Percentiles rank a stretch among this genome's conserved stretches.
These are phyloP conservation scores for Colletotrichum zoysiae DNA, from an alignment of 2,329 filamentous ascomycete genomes.

Conservation along the genomic window DNA sequence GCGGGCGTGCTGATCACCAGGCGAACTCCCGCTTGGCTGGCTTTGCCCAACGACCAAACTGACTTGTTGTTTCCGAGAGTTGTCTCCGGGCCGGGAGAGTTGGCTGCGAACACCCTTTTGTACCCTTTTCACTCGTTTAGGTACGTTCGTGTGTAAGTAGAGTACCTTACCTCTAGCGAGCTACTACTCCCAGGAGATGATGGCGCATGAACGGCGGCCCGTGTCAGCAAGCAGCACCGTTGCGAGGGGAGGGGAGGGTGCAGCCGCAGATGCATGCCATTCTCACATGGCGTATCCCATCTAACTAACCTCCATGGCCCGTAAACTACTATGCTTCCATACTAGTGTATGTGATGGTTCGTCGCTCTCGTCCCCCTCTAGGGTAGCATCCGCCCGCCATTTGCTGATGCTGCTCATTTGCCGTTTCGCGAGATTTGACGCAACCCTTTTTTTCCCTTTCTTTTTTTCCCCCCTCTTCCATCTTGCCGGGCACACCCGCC, in stretches of 20 bases:
- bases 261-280: conserved; percentile 43
- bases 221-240: conserved; percentile 35
- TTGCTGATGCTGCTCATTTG: conserved; percentile 20
- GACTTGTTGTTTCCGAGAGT: not conserved
- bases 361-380: conserved; percentile 12
- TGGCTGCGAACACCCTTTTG: too few species aligned
- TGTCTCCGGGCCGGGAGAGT: not conserved
- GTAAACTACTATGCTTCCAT: not conserved
- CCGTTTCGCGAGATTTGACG: conserved; percentile 31
- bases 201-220: conserved; percentile 37
- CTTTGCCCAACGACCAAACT: conserved; percentile 2
- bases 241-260: conserved; percentile 14
- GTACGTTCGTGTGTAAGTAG: too few species aligned
- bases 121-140: too few species aligned
- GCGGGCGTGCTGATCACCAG: conserved; percentile 27
- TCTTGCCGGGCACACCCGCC: not conserved
- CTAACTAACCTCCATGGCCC: too few species aligned
- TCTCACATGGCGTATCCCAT: conserved; percentile 26
- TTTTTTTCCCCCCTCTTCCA: too few species aligned
- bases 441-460: conserved; percentile 1
- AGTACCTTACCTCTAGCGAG: too few species aligned
- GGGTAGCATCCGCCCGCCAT: conserved; percentile 18
- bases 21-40: conserved; percentile 12
- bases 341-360: not conserved
- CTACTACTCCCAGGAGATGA: too few species aligned